Conservation (phyloP, 495 filamentous ascomycete species). For the Neurospora sp. region DNA sequence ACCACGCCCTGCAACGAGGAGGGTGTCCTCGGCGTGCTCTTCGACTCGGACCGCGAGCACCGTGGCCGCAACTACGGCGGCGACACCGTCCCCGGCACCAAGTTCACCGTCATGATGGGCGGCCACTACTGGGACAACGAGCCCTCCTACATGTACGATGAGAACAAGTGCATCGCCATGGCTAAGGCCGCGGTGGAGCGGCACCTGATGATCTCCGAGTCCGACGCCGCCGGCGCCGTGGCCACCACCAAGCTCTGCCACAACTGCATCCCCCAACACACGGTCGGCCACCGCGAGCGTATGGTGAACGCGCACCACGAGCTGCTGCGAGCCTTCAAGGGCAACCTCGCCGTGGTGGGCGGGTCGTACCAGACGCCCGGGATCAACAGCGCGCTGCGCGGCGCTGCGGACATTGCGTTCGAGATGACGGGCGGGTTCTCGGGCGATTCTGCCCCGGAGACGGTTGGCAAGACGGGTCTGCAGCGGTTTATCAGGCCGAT, state of each 20-base stretch:
- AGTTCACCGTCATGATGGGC: slow-evolving; percentile 90
- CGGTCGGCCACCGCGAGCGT: slow-evolving; percentile 58
- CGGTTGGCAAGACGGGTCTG: slow-evolving; percentile 29
- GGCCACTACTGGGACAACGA: slow-evolving; percentile 80
- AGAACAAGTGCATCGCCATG: slow-evolving; percentile 54
- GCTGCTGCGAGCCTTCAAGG: slow-evolving; percentile 46
- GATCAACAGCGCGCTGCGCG: slow-evolving; percentile 29
- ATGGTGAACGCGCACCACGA: slow-evolving; percentile 49
- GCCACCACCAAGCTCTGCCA: slow-evolving; percentile 52
- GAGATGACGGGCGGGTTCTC: slow-evolving; percentile 12
- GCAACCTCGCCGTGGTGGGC: slow-evolving; percentile 65
- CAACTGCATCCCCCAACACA: slow-evolving; percentile 85
- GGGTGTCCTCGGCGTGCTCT: slow-evolving; percentile 78
- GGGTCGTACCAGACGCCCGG: slow-evolving; percentile 53
- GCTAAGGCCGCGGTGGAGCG: slow-evolving; percentile 57
- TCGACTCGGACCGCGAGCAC: slow-evolving; percentile 59
- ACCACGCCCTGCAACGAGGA: slow-evolving; percentile 59
- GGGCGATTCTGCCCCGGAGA: neutral
- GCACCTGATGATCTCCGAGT: slow-evolving; percentile 56
- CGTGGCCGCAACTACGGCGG: slow-evolving; percentile 23
- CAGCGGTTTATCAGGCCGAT: slow-evolving; percentile 12
- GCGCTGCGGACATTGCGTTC: slow-evolving; percentile 26
- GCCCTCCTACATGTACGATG: slow-evolving; percentile 42
- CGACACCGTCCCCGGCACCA: slow-evolving; percentile 59
- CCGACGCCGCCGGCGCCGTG: slow-evolving; percentile 39